phyloP scores from a whole-genome alignment of 495 filamentous ascomycete species.

The Penicillium herquei region DNA sequence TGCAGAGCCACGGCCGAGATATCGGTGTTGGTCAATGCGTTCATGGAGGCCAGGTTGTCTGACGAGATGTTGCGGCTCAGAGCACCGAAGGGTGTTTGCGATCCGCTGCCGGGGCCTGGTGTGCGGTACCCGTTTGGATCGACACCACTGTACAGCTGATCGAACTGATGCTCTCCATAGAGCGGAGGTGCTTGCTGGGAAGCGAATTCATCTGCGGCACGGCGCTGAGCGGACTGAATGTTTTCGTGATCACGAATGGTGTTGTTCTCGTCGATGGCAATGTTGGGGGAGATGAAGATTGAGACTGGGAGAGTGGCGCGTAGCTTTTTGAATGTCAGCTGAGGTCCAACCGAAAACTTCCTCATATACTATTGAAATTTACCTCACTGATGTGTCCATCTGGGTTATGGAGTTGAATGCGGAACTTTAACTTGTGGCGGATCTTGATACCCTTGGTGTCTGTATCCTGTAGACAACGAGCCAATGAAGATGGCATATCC shows the following conservation, averaged over 20 bases:
- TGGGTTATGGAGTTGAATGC: slow-evolving; percentile 85
- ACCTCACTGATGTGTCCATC: slow-evolving; percentile 92
- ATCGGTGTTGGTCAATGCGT: slow-evolving; percentile 53
- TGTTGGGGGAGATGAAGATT: slow-evolving; percentile 90
- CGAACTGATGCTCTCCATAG: slow-evolving; percentile 83
- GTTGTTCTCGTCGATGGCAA: slow-evolving; percentile 79
- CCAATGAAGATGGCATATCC: slow-evolving; percentile 72
- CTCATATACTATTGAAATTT: slow-evolving; percentile 12
- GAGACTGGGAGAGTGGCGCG: slow-evolving; percentile 82
- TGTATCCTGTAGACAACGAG: slow-evolving; percentile 80
- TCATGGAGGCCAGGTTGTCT: slow-evolving; percentile 72
- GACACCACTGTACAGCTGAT: slow-evolving; percentile 84
- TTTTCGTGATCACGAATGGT: slow-evolving; percentile 56
- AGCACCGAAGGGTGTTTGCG: slow-evolving; percentile 71
- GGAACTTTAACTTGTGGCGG: slow-evolving; percentile 80
- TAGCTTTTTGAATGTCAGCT: slow-evolving; percentile 47
- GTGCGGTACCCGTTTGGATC: slow-evolving; percentile 76
- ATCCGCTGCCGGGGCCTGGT: slow-evolving; percentile 63
- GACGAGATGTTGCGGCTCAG: slow-evolving; percentile 74
- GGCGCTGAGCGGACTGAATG: slow-evolving; percentile 33
- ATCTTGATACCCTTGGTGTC: slow-evolving; percentile 82
- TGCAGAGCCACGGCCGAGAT: slow-evolving; percentile 58
- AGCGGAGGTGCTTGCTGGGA: slow-evolving; percentile 72
- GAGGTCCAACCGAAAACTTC: neutral
- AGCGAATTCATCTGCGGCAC: slow-evolving; percentile 37